Conservation (phyloP, 225 moss, liverwort and hornwort genomes). For the Lunularia cruciata region DNA sequence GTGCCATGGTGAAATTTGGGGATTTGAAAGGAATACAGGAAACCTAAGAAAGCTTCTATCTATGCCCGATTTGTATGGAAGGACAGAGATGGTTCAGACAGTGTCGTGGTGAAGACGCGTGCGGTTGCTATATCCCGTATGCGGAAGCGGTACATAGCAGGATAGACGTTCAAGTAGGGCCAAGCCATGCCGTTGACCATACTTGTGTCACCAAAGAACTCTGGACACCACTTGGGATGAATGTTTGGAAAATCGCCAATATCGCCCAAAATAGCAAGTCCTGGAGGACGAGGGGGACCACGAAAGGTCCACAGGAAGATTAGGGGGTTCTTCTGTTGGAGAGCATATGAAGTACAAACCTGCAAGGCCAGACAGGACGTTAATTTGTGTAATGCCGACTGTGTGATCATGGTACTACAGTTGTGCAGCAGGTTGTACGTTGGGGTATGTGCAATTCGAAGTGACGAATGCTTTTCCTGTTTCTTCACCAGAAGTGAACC, state of each 20-base stretch:
- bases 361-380: slow-evolving; percentile 46
- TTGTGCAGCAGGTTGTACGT: slow-evolving; percentile 41
- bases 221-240: slow-evolving; percentile 79
- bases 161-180: slow-evolving; percentile 56
- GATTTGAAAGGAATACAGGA: too few species aligned
- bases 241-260: slow-evolving; percentile 30
- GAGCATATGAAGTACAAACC: slow-evolving; percentile 35
- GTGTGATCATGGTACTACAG: slow-evolving; percentile 74
- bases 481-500: slow-evolving; percentile 51
- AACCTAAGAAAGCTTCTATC: too few species aligned
- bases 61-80: too few species aligned
- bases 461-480: slow-evolving; percentile 31
- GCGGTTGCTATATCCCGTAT: slow-evolving; percentile 56
- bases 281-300: slow-evolving; percentile 25
- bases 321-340: slow-evolving; percentile 9
- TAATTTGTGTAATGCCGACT: slow-evolving; percentile 53
- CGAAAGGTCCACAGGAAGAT: slow-evolving; percentile 8
- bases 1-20: too few species aligned
- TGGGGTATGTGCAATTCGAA: slow-evolving; percentile 53
- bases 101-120: slow-evolving; percentile 55
- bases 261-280: slow-evolving; percentile 36
- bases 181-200: slow-evolving; percentile 71
- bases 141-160: slow-evolving; percentile 60
- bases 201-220: slow-evolving; percentile 65
- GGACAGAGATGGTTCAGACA: too few species aligned